Base-by-base conservation (phyloP, 108 stramenopile genomes). In the Asterionellopsis glacialis region DNA sequence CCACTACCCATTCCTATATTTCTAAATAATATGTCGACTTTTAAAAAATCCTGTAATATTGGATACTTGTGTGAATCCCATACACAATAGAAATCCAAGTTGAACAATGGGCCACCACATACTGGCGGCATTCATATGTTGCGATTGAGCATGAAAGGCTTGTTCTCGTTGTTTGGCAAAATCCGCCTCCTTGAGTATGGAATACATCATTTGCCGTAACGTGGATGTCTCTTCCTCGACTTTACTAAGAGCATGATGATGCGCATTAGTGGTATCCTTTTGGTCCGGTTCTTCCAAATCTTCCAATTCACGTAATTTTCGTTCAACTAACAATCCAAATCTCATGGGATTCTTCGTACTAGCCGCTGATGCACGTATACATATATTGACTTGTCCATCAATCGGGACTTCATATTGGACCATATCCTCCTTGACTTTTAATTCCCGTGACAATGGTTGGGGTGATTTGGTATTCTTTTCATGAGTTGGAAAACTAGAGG, bases 71-170 rank as follows among this genome's bases (percentile, higher is more conserved):
- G 87, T 88, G 59, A 88, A 92, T 6, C 90, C 90, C 22, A 83
- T 92, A 18, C 88, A 47, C 47, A 88, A 57, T 45, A 92, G 64
- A 28, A 92, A 81, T 40, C 81, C 75, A 26, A 84, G 61, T 45
- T 92, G 87, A 23, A 92, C 66, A 59, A 92, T 83, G n/a, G 90
- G 90, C 90, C 90, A 92, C 62, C 80, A 92, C 65, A 75, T 69
- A 47, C 83, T 81, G 11, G 90, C 87, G 45, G 69, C 67, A 72
- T 92, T 78, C 82, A 92, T 87, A 11, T 69, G 70, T 57, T 77
- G 74, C 27, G 78, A 83, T 61, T 92, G 83, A 33, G 74, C 69
- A 61, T 92, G 90, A 72, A 88, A 88, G 28, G 76, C 59, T 15
- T 81, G 70, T 55, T 91, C 90, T 41, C 74, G 77, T 62, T 83